phyloP scores from a whole-genome alignment of 495 filamentous ascomycete species.

The Trichoderma asperelloides region DNA sequence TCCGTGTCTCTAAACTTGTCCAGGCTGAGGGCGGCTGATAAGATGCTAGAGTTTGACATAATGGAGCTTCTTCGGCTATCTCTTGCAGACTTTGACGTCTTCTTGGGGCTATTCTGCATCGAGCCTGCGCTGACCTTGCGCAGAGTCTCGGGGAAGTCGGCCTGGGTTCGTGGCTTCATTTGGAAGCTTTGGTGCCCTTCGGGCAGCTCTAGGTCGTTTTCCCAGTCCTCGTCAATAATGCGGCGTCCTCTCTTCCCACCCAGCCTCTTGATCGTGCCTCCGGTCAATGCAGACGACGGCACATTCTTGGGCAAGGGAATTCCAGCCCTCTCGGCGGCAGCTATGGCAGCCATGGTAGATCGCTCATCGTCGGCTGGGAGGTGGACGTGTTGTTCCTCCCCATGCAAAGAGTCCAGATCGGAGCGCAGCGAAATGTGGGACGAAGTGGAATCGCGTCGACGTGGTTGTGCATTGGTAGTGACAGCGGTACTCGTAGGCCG shows the following conservation, averaged over 20 bases:
- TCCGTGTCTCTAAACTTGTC: slow-evolving; percentile 53
- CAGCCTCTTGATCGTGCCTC: slow-evolving; percentile 88
- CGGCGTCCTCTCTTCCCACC: slow-evolving; percentile 73
- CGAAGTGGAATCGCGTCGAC: slow-evolving; percentile 66
- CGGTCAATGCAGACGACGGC: slow-evolving; percentile 86
- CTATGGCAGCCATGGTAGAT: slow-evolving; percentile 73
- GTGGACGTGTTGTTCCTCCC: slow-evolving; percentile 76
- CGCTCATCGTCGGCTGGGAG: slow-evolving; percentile 70
- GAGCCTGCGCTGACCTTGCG: slow-evolving; percentile 47
- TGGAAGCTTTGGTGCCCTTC: slow-evolving; percentile 48
- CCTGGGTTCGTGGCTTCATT: slow-evolving; percentile 51
- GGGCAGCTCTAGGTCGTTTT: slow-evolving; percentile 80
- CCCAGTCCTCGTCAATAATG: slow-evolving; percentile 79
- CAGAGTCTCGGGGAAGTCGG: slow-evolving; percentile 58
- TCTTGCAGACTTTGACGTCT: slow-evolving; percentile 20
- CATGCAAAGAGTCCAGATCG: slow-evolving; percentile 63
- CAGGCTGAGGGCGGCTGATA: slow-evolving; percentile 36
- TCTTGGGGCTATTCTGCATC: slow-evolving; percentile 30
- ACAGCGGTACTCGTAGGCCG: slow-evolving; percentile 42
- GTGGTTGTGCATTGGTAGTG: slow-evolving; percentile 39
- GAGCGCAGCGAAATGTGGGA: slow-evolving; percentile 71
- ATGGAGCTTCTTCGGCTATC: slow-evolving; percentile 14
- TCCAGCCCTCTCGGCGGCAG: slow-evolving; percentile 75
- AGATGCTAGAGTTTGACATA: slow-evolving; percentile 18
- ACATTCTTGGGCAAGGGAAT: slow-evolving; percentile 87